Evolutionary conservation across 2,329 filamentous ascomycete species (phyloP).

Genomic region (Phialophora macrospora): DNA sequence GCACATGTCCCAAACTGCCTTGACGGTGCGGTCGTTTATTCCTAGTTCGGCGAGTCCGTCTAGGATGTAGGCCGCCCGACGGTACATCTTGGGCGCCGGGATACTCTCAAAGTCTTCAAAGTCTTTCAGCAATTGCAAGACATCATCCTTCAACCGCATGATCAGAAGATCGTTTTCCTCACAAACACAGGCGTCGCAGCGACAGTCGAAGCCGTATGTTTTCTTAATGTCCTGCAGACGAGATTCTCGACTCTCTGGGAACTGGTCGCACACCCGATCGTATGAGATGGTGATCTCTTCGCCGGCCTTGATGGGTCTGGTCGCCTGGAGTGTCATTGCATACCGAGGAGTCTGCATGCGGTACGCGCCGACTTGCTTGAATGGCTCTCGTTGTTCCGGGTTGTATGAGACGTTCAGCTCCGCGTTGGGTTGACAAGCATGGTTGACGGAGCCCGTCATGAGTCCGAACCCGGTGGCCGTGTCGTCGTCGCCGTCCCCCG

Average conservation of each 20-base stretch:
- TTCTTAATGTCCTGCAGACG: conserved; percentile 13
- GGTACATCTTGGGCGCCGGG: background rate
- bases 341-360: background rate
- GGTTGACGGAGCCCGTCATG: conserved; percentile 23
- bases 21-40: conserved; percentile 3
- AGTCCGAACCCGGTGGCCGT: conserved; percentile 7
- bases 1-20: background rate
- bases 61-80: conserved; percentile 9
- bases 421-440: conserved; percentile 24
- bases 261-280: conserved; percentile 14
- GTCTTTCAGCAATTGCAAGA: conserved; percentile 9
- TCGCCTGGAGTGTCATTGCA: conserved; percentile 11
- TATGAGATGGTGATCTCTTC: conserved; percentile 42
- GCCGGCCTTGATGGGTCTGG: conserved; percentile 34
- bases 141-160: conserved; percentile 12
- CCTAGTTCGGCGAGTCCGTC: conserved; percentile 16
- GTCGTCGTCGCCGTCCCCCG: background rate
- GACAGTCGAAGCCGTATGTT: conserved; percentile 40
- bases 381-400: background rate
- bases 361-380: background rate
- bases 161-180: conserved; percentile 9
- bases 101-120: background rate
- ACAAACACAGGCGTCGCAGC: conserved; percentile 37
- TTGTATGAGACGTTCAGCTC: background rate
- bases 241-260: background rate